Evolutionary conservation across 192 early-diverging fungal genomes (phyloP), one percentile per base, ranked within the genome.

Genomic region (Dissophora ornata): DNA sequence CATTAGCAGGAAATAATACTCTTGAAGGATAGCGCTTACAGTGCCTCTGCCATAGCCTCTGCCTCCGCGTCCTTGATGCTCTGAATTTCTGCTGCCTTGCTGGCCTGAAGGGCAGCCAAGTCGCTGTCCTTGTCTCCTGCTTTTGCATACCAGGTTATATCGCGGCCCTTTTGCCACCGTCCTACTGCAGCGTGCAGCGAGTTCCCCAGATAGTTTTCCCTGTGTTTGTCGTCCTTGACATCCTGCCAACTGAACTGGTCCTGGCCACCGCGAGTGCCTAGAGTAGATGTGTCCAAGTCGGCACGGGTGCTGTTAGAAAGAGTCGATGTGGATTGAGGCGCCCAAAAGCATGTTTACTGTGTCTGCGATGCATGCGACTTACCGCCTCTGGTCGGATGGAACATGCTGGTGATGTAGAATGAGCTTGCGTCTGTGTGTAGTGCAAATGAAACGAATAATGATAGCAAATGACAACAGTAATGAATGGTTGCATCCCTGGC

Each of bases 181-280:
- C 93, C 93, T 0, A 92, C 90, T 4, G 93, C 91, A 10, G 93
- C 93, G 49, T 85, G 84, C 18, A 95, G 42, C 5, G 91, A 93
- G 80, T 95, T 90, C 8, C 93, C 93, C 19, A 95, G 84, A 69
- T 95, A 95, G 77, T 94, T 92, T 82, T 95, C 93, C 30, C 93
- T 81, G 62, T 92, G 79, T 61, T 92, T 89, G 57, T 91, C 89
- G 16, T 84, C 80, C 52, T 90, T 88, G 15, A 87, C 85, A 42
- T 86, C 80, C 12, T 87, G 84, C 87, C 87, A 89, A 9, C 62
- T 83, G 47, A 89, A 89, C 74, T 86, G 82, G 56, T 83, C 82
- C 25, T 60, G 61, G 5, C 82, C 79, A 1, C 82, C 82, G 10
- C 79, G 82, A 29, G 71, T 81, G 21, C 79, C 82, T 80, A 33